Evolutionary conservation across 768 basidiomycete genomes (phyloP).

Genomic region (Cystoderma amianthinum): DNA sequence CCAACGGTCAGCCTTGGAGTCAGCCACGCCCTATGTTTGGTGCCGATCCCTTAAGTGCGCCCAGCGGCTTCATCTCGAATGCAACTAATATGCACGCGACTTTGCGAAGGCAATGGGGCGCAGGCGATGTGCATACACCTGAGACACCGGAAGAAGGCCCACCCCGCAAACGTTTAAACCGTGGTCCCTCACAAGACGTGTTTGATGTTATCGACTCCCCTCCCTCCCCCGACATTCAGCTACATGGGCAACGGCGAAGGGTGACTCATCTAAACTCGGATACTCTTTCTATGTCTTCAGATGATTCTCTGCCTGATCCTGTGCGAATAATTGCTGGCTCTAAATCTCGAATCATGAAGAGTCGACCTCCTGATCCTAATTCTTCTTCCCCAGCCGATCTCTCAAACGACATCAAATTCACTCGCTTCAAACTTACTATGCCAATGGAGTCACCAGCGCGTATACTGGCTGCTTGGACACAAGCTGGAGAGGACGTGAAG

Average conservation of each 20-base stretch:
- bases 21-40: conserved; percentile 22
- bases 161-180: conserved; percentile 66
- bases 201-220: conserved; percentile 37
- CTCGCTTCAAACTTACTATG: conserved; percentile 57
- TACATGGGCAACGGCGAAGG: conserved; percentile 43
- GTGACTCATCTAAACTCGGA: conserved; percentile 26
- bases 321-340: conserved; percentile 32
- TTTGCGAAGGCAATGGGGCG: conserved; percentile 36
- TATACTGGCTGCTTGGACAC: conserved; percentile 62
- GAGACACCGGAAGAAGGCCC: conserved; percentile 51
- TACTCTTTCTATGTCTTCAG: conserved; percentile 53
- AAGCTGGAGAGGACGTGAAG: conserved; percentile 53
- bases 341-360: conserved; percentile 50
- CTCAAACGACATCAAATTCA: conserved; percentile 35
- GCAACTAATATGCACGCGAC: conserved; percentile 41
- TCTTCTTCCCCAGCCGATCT: conserved; percentile 18
- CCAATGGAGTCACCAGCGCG: conserved; percentile 36
- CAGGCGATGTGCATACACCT: conserved; percentile 27
- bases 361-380: conserved; percentile 24
- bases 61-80: conserved; percentile 50
- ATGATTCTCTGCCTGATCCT: conserved; percentile 57
- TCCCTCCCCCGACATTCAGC: conserved; percentile 54
- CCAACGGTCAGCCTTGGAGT: conserved; percentile 27
- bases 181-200: conserved; percentile 33
- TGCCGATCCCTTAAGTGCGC: conserved; percentile 49